Conservation (phyloP, 129 eudicot species). For the Ambrosia trifida region DNA sequence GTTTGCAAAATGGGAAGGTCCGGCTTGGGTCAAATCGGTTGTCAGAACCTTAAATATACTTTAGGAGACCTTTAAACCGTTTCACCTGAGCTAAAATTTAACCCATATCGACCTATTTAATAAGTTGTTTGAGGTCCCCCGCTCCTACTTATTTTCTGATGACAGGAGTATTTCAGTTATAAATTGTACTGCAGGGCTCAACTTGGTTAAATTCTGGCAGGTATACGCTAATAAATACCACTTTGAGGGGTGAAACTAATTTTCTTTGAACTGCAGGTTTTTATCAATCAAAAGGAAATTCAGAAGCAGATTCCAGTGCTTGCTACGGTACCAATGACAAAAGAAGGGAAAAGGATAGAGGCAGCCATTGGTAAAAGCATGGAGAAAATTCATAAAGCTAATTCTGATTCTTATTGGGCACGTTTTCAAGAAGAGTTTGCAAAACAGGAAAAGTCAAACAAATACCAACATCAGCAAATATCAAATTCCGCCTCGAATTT, state of each 20-base stretch:
- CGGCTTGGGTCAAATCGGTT: not conserved
- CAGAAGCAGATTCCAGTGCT: constrained; percentile 56
- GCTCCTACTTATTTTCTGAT: not conserved
- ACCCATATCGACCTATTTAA: not conserved
- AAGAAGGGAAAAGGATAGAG: constrained; percentile 83
- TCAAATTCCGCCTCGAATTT: constrained; percentile 44
- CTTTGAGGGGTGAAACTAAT: not conserved
- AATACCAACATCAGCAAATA: constrained; percentile 61
- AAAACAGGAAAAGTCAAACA: constrained; percentile 62
- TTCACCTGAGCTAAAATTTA: not conserved
- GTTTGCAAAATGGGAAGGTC: not conserved
- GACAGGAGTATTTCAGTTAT: not conserved
- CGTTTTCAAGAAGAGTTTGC: constrained; percentile 73
- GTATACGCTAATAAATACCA: not conserved
- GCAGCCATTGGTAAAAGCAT: constrained; percentile 57
- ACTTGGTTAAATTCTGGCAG: not conserved
- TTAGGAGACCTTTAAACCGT: not conserved
- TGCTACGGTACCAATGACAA: constrained; percentile 51
- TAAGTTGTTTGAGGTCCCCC: not conserved
- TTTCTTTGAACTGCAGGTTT: constrained; percentile 40
- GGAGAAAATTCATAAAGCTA: constrained; percentile 67
- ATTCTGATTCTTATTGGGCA: constrained; percentile 79
- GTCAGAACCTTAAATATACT: not conserved
- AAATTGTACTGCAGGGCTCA: not conserved
- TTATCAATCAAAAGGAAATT: constrained; percentile 58